A percentile compares a stretch with the other conserved stretches of the same genome.
phyloP scores from a whole-genome alignment of 768 basidiomycete species.

The Rhodotorula graminis region DNA sequence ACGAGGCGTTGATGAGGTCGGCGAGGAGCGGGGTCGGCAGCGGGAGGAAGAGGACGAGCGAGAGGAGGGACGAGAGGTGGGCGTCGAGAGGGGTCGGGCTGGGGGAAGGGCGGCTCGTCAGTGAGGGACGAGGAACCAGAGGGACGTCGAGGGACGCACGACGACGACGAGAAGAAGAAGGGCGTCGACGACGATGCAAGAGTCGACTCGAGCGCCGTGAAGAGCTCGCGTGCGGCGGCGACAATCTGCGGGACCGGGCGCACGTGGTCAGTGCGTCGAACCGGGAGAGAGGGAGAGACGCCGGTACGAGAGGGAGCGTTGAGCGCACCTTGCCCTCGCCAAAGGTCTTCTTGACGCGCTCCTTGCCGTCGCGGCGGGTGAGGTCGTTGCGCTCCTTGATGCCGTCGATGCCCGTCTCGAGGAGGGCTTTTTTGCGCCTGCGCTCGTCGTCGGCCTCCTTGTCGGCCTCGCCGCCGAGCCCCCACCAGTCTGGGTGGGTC shows the following conservation, averaged over 20 bases:
- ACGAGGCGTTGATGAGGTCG: constrained; percentile 38
- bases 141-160: constrained; percentile 6
- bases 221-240: constrained; percentile 25
- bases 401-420: constrained; percentile 32
- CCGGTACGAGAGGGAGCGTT: too few species aligned
- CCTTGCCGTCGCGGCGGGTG: constrained; percentile 30
- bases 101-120: background rate
- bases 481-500: constrained; percentile 34
- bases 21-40: constrained; percentile 35
- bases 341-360: constrained; percentile 35
- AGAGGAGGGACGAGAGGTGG: constrained; percentile 36
- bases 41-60: constrained; percentile 35
- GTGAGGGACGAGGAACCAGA: too few species aligned
- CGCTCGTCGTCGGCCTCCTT: constrained; percentile 22
- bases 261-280: too few species aligned
- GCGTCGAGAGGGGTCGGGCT: constrained; percentile 35
- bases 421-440: constrained; percentile 23
- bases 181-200: constrained; percentile 31
- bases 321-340: constrained; percentile 36
- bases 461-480: constrained; percentile 33
- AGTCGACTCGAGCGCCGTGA: constrained; percentile 34
- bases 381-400: constrained; percentile 27
- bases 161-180: constrained; percentile 36
- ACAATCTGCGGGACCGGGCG: constrained; percentile 11
- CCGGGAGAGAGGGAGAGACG: background rate